These are phyloP conservation scores for Aurinia saxatilis DNA, from an alignment of 345 rosid species.

Conservation along the genomic window DNA sequence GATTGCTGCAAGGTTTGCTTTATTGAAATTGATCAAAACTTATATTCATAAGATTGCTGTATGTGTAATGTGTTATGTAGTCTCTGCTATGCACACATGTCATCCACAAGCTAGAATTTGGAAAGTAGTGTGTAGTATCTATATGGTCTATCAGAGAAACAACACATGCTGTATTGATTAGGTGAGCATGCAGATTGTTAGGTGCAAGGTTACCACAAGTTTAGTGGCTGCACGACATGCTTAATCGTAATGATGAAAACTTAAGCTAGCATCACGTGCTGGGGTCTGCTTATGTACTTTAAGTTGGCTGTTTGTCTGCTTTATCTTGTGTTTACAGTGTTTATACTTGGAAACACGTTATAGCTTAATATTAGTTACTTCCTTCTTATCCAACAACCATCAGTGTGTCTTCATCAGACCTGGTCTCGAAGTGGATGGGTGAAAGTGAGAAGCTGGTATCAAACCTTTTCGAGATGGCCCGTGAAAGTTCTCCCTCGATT, in stretches of 20 bases:
- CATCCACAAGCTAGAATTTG: not conserved
- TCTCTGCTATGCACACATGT: constrained; percentile 3
- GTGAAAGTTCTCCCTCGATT: constrained; percentile 91
- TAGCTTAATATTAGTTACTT: constrained; percentile 17
- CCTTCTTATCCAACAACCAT: constrained; percentile 17
- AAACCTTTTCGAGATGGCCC: constrained; percentile 90
- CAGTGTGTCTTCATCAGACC: constrained; percentile 91
- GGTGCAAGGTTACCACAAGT: not conserved
- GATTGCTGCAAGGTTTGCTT: not conserved
- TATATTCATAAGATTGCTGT: not conserved
- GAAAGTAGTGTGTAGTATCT: not conserved
- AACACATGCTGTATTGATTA: not conserved
- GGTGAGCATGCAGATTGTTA: not conserved
- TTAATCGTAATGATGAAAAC: not conserved
- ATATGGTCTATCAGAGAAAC: not conserved
- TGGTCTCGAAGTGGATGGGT: constrained; percentile 98
- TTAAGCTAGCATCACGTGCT: not conserved
- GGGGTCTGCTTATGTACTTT: not conserved
- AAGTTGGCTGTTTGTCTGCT: not conserved
- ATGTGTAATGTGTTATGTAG: not conserved
- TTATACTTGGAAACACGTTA: constrained; percentile 17
- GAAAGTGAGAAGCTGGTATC: constrained; percentile 96
- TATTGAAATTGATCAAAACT: not conserved
- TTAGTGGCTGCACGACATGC: not conserved
- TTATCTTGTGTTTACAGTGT: constrained; percentile 7